Evolutionary conservation across 108 stramenopile species (phyloP).

Genomic region (Poteriospumella lacustris): DNA sequence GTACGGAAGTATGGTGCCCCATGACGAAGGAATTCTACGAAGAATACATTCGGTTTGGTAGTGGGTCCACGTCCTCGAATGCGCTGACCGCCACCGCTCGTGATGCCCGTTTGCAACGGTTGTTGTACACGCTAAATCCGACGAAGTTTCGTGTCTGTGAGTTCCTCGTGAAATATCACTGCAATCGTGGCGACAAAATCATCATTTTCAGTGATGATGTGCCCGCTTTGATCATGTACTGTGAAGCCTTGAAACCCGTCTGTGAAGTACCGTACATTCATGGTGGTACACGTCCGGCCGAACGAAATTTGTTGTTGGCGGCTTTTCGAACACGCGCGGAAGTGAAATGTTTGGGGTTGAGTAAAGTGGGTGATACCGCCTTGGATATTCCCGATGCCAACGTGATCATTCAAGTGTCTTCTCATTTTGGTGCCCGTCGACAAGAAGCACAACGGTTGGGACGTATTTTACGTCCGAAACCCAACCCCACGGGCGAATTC

Average conservation of each 20-base stretch:
- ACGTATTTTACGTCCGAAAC: slow-evolving; percentile 93
- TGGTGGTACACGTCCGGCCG: slow-evolving; percentile 86
- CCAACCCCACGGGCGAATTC: slow-evolving; percentile 77
- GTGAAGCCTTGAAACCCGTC: slow-evolving; percentile 61
- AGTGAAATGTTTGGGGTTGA: slow-evolving; percentile 32
- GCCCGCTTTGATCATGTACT: slow-evolving; percentile 77
- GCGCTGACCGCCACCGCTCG: too few relatives aligned
- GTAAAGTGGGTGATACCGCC: slow-evolving; percentile 94
- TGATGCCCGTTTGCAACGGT: slow-evolving; percentile 67
- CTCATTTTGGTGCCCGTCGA: slow-evolving; percentile 91
- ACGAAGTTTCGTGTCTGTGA: slow-evolving; percentile 83
- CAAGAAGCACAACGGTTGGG: slow-evolving; percentile 99
- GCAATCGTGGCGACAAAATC: slow-evolving; percentile 87
- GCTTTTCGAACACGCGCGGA: slow-evolving; percentile 67
- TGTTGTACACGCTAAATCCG: slow-evolving; percentile 96
- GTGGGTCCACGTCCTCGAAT: slow-evolving; percentile 14
- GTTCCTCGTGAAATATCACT: slow-evolving; percentile 83
- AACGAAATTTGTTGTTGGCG: slow-evolving; percentile 81
- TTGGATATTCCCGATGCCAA: slow-evolving; percentile 99
- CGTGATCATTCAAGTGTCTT: slow-evolving; percentile 97
- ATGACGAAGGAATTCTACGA: slow-evolving; percentile 94
- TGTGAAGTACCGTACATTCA: slow-evolving; percentile 58
- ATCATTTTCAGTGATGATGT: slow-evolving; percentile 96
- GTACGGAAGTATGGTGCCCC: slow-evolving; percentile 97
- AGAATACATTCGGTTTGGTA: background rate